phyloP scores from a whole-genome alignment of 2,329 filamentous ascomycete species.

The Penicillium concentricum region DNA sequence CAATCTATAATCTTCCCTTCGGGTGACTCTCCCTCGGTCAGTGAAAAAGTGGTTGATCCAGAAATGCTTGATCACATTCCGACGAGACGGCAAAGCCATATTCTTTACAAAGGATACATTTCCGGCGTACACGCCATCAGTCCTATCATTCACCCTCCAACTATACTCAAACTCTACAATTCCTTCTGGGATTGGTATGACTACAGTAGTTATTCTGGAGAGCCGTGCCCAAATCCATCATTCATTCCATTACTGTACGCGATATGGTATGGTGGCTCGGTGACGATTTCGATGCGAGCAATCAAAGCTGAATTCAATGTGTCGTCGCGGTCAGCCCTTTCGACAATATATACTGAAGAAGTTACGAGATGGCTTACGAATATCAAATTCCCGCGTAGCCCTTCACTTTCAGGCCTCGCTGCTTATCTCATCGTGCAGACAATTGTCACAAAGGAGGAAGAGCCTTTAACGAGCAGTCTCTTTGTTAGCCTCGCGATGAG shows the following conservation, averaged over 20 bases:
- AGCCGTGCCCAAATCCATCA: constrained; percentile 40
- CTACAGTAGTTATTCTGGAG: constrained; percentile 35
- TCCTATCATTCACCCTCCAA: constrained; percentile 46
- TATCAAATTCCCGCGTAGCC: constrained; percentile 47
- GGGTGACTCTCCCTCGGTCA: constrained; percentile 35
- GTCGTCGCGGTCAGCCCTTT: constrained; percentile 37
- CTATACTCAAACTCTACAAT: constrained; percentile 42
- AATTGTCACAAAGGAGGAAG: constrained; percentile 49
- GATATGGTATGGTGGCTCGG: constrained; percentile 51
- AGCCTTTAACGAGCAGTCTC: constrained; percentile 49
- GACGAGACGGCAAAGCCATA: constrained; percentile 46
- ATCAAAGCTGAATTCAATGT: constrained; percentile 43
- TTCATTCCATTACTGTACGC: constrained; percentile 48
- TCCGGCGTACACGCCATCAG: constrained; percentile 48
- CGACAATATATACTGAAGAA: constrained; percentile 43
- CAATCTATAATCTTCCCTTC: constrained; percentile 40
- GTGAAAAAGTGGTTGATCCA: constrained; percentile 35
- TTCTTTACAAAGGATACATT: constrained; percentile 49
- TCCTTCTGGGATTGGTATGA: constrained; percentile 50
- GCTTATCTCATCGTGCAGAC: constrained; percentile 51
- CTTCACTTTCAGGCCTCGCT: constrained; percentile 46
- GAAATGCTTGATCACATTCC: constrained; percentile 45
- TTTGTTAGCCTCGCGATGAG: constrained; percentile 49
- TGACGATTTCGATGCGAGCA: constrained; percentile 44
- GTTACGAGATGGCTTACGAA: constrained; percentile 44